Conservation (phyloP, 768 basidiomycete genomes). For the Amanita inopinata region DNA sequence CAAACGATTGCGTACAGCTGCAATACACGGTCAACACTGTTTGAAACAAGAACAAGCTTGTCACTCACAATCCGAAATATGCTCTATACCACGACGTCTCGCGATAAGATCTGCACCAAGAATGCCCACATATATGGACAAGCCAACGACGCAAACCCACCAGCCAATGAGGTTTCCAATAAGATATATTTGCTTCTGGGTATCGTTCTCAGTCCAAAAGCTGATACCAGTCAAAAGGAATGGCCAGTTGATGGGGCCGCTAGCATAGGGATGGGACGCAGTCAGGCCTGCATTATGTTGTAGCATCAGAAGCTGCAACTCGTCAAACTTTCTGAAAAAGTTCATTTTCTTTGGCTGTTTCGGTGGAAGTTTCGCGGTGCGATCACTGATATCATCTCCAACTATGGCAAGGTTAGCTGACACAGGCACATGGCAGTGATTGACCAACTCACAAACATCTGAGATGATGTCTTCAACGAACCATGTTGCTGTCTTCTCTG, state of each 20-base stretch:
- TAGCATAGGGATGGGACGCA: constrained; percentile 96
- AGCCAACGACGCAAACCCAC: constrained; percentile 85
- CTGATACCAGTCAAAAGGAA: constrained; percentile 94
- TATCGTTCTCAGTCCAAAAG: constrained; percentile 90
- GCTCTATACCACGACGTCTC: constrained; percentile 72
- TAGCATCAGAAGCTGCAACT: constrained; percentile 91
- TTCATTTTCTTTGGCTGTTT: constrained; percentile 75
- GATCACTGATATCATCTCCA: constrained; percentile 45
- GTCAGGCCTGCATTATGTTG: constrained; percentile 99
- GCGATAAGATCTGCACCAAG: constrained; percentile 85
- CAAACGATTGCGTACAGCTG: constrained; percentile 87
- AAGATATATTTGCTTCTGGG: constrained; percentile 89
- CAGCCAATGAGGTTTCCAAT: constrained; percentile 92
- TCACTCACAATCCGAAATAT: constrained; percentile 78
- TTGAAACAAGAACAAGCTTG: neutral
- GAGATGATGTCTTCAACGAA: constrained; percentile 75
- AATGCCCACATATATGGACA: constrained; percentile 86
- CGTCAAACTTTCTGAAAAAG: constrained; percentile 92
- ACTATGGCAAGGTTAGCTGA: constrained; percentile 22
- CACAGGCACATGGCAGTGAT: neutral
- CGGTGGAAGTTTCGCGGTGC: constrained; percentile 36
- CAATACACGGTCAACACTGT: constrained; percentile 5
- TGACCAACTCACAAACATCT: constrained; percentile 49
- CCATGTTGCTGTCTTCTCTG: constrained; percentile 82
- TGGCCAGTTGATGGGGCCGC: constrained; percentile 95